Base-by-base conservation (phyloP, 495 filamentous ascomycete species). In the Talaromyces ruber region DNA sequence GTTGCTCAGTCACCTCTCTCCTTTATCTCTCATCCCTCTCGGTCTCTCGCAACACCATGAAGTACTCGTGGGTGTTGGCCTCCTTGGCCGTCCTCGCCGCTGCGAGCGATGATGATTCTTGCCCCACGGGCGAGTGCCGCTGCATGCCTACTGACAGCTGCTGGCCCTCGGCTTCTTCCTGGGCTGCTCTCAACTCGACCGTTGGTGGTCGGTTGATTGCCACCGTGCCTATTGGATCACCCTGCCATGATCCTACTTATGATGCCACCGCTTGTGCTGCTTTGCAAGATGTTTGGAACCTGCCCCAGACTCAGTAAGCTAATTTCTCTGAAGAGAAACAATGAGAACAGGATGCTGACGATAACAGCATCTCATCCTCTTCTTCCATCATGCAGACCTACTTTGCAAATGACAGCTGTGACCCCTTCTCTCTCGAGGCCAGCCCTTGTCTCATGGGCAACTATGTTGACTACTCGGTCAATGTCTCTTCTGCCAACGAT, bases 381-480 rank as follows among this genome's bases (percentile, higher is more conserved):
- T 75, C 76, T 2, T 78, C 75, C 0, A 63, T 78, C 16, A 79
- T 80, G 78, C 70, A 71, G 0, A 69, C 76, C 1, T 77, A 64
- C 55, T 80, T 75, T 54, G 62, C 70, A 37, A 76, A 78, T 66
- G 69, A 76, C 26, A 79, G 74, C 53, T 89, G 86, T 67, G 77
- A 82, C 62, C 84, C 85, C 4, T 86, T 82, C 50, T 68, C 74
- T 16, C 68, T 80, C n/a, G 70, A 75, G 3, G 64, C 67, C 0
- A 78, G 70, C 52, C 72, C 78, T 5, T 91, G 86, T 70, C 76
- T 73, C 0, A 67, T 84, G 0, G 86, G 84, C 1, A 84, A 81
- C 66, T 85, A 84, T 68, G 76, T 82, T 8, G 65, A 69, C 4
- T 89, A 88, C 61, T 62, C 73, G 0, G 71, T 81, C 25, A 74